Evolutionary conservation across 2,329 filamentous ascomycete genomes (phyloP), one percentile per base, ranked within the genome.

Genomic region (Fusarium denticulatum): DNA sequence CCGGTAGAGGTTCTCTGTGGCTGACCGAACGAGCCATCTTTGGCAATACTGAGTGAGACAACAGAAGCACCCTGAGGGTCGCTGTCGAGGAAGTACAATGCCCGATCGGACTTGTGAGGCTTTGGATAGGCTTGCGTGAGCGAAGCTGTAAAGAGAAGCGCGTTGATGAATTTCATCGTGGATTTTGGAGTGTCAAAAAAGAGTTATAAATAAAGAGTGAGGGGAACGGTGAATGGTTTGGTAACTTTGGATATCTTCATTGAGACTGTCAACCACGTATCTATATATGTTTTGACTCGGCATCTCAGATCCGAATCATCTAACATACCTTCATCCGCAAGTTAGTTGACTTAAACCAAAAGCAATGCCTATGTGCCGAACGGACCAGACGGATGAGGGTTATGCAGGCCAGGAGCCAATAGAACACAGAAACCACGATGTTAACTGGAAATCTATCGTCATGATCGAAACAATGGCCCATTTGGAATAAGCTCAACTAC

Each of bases 1-100:
- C n/a, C 14, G 14, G 62, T 67, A 0, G 62, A 46, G 13, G 45
- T 67, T 24, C 34, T 45, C 1, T 40, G n/a, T 5, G 64, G 45
- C 3, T 36, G 18, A 3, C 52, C 32, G 0, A 60, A 14, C 1
- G 24, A 18, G 2, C 62, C 62, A 46, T 52, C n/a, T 8, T 30
- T 15, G 6, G 8, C 13, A 7, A 67, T 67, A 3, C 24, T 43
- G 34, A 67, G 30, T 5, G 64, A 67, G 16, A 67, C 64, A 8
- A 67, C 62, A 7, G 39, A 60, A 15, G 64, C 64, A 3, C 62
- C 64, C 3, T 67, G 12, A 12, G 64, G 64, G n/a, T 67, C 39
- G 8, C 64, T 67, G 24, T 67, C 64, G 5, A 67, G 52, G 4
- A 67, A 67, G 28, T 67, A 67, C 3, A 67, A 7, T 5, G 52